Base-by-base conservation (phyloP, 202 grass and related monocot genomes). In the Schoenoplectus triqueter region DNA sequence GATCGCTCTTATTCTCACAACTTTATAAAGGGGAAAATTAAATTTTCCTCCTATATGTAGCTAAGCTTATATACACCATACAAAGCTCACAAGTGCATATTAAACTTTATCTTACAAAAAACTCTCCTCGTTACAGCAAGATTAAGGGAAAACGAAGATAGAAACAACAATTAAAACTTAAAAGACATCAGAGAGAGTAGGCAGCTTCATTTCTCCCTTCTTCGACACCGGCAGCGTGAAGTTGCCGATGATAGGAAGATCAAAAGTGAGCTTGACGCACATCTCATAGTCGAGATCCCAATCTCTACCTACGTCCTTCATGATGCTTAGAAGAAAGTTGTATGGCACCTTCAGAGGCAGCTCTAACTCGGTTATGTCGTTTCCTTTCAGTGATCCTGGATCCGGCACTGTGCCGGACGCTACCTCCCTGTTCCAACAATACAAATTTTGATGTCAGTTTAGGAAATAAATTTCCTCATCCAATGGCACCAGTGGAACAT, bases 281-380 rank as follows among this genome's bases (percentile, higher is more conserved):
- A 97, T 85, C 87, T 94, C 90, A 54, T 97, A 97, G 88, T 97
- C 92, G 14, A 97, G 74, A 76, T 94, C 92, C 94, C 92, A 91
- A 66, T 97, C 94, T n/a, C 62, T 8, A 0, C 92, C 92, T 3
- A 87, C 41, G 78, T 97, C 94, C 77, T 19, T 91, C 78, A 21
- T 78, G 7, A 97, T 86, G 87, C 90, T 97, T 3, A 87, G 39
- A 2, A 97, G 85, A 74, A 94, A 85, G 64, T 91, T 88, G 84
- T 94, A 97, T 14, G 94, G 92, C 85, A 97, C 82, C 81, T 86
- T 87, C 11, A 97, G 62, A 9, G 94, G 94, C 1, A 94, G 10
- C 80, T 97, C 88, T 48, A 97, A 20, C 62, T 68, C 55, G 3
- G 92, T 97, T 6, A 69, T 83, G 52, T 39, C 86, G 49, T n/a